These are phyloP conservation scores for Zygoascus ofunaensis DNA, from an alignment of 805 yeast genomes.

Conservation along the genomic window DNA sequence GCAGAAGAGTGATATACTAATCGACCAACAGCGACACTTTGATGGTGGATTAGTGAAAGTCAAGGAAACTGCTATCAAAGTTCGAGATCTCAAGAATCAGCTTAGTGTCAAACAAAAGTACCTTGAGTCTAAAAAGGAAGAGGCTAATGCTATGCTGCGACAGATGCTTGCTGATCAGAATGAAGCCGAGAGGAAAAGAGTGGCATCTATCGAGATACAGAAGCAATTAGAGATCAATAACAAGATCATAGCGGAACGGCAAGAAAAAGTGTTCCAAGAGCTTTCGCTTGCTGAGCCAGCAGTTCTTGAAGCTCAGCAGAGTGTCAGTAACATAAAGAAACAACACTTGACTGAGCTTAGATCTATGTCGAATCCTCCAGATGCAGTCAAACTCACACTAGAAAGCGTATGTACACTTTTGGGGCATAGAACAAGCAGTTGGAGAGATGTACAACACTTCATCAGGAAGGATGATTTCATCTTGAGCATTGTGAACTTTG, in stretches of 20 bases:
- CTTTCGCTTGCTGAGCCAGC: slow-evolving; percentile 78
- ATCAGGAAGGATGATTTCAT: slow-evolving; percentile 84
- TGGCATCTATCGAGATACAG: slow-evolving; percentile 71
- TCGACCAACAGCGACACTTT: slow-evolving; percentile 61
- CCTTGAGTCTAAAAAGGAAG: slow-evolving; percentile 48
- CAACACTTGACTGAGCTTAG: slow-evolving; percentile 84
- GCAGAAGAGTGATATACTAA: slow-evolving; percentile 40
- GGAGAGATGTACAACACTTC: slow-evolving; percentile 80
- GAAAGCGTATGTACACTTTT: slow-evolving; percentile 82
- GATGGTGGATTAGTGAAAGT: slow-evolving; percentile 65
- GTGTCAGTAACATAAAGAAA: slow-evolving; percentile 88
- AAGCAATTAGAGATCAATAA: slow-evolving; percentile 62
- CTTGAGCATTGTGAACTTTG: slow-evolving; percentile 66
- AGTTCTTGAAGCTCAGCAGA: slow-evolving; percentile 70
- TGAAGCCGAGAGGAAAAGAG: slow-evolving; percentile 85
- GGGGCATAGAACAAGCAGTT: slow-evolving; percentile 53
- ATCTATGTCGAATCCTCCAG: slow-evolving; percentile 87
- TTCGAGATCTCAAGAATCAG: slow-evolving; percentile 46
- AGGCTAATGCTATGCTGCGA: slow-evolving; percentile 63
- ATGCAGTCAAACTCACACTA: slow-evolving; percentile 70
- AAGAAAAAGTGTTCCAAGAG: slow-evolving; percentile 47
- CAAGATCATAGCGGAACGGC: slow-evolving; percentile 44
- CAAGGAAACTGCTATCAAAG: slow-evolving; percentile 67
- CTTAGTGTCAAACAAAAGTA: slow-evolving; percentile 45
- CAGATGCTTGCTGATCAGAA: slow-evolving; percentile 77